Percentiles rank a stretch among this genome's conserved stretches.
These are phyloP conservation scores for Myxozyma nipponensis DNA, from an alignment of 805 yeast species.

Conservation along the genomic window DNA sequence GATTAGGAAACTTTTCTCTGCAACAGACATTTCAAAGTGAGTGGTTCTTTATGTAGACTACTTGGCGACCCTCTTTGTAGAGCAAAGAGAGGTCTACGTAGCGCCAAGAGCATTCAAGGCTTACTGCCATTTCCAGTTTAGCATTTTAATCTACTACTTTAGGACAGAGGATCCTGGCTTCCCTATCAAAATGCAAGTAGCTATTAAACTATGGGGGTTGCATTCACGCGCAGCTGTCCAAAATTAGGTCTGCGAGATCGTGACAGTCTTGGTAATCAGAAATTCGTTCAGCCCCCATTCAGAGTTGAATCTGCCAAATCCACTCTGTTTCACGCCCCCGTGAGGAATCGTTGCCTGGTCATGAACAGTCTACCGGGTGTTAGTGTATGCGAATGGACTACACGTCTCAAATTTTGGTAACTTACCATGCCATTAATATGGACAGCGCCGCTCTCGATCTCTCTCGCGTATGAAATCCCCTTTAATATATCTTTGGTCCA, in stretches of 20 bases:
- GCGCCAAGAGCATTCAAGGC: too few relatives aligned
- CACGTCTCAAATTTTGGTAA: neutral
- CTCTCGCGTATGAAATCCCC: constrained; percentile 63
- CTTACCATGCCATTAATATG: constrained; percentile 56
- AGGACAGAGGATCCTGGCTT: too few relatives aligned
- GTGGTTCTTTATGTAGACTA: too few relatives aligned
- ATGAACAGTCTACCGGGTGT: constrained; percentile 28
- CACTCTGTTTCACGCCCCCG: constrained; percentile 77
- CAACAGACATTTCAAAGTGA: too few relatives aligned
- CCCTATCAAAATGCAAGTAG: too few relatives aligned
- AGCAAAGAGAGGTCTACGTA: too few relatives aligned
- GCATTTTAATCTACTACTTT: too few relatives aligned
- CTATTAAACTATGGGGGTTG: too few relatives aligned
- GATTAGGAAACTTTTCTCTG: too few relatives aligned
- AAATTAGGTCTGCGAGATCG: constrained; percentile 6
- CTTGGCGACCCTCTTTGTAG: too few relatives aligned
- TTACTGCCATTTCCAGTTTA: too few relatives aligned
- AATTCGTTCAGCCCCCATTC: constrained; percentile 73
- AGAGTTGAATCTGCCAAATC: constrained; percentile 79
- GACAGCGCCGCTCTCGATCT: constrained; percentile 72
- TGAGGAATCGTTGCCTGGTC: constrained; percentile 57
- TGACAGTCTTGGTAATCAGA: constrained; percentile 56
- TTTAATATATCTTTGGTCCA: constrained; percentile 68
- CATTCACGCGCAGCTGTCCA: too few relatives aligned
- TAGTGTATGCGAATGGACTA: neutral